Conservation (phyloP, 805 yeast species). For the Komagataella mondaviorum region DNA sequence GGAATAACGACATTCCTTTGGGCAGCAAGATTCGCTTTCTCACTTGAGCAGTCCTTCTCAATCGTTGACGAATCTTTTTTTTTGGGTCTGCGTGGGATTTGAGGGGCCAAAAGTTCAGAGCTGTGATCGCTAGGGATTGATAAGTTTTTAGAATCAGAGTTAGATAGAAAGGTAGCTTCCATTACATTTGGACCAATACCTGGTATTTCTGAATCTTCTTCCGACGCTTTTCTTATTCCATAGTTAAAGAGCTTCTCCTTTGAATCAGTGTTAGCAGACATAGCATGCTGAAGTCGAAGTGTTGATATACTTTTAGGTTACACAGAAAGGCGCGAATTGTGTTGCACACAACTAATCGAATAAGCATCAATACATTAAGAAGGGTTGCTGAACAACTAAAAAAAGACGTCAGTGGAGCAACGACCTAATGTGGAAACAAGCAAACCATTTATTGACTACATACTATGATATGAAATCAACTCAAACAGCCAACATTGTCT, state of each 20-base stretch:
- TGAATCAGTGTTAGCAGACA: background rate
- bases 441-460: slow-evolving; percentile 1
- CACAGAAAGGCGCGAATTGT: background rate
- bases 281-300: background rate
- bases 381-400: too few relatives aligned
- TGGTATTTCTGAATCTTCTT: background rate
- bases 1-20: background rate
- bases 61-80: background rate
- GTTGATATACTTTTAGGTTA: background rate
- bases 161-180: background rate
- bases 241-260: background rate
- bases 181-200: background rate
- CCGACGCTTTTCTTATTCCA: background rate
- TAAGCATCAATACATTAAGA: background rate
- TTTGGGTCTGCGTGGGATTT: background rate
- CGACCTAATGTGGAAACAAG: background rate
- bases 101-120: background rate
- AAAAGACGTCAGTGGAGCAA: too few relatives aligned
- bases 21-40: background rate
- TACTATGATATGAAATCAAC: background rate
- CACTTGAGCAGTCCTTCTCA: background rate
- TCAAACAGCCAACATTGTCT: background rate
- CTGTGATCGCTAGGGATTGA: background rate
- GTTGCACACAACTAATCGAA: background rate
- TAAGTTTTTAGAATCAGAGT: background rate